phyloP scores from a whole-genome alignment of 2,329 filamentous ascomycete species.

The Ambrosiella cleistominuta region DNA sequence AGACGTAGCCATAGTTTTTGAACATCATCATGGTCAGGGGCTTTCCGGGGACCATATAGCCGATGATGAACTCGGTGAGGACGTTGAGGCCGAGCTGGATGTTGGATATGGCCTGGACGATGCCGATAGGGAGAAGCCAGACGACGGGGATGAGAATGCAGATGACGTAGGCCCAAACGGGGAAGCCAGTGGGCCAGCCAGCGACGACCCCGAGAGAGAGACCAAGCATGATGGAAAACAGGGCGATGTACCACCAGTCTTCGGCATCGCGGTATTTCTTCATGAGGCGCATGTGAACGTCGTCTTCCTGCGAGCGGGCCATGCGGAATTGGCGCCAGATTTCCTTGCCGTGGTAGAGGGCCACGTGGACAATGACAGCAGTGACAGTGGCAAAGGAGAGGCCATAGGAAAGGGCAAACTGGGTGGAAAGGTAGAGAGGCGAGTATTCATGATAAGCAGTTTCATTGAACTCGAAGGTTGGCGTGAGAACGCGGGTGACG shows the following conservation, averaged over 20 bases:
- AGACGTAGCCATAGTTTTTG: constrained; percentile 56
- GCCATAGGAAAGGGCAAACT: constrained; percentile 43
- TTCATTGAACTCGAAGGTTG: constrained; percentile 30
- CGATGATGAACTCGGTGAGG: constrained; percentile 54
- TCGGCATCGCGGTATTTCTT: constrained; percentile 42
- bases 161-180: constrained; percentile 39
- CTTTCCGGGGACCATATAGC: constrained; percentile 54
- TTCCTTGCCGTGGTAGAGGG: constrained; percentile 36
- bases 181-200: constrained; percentile 38
- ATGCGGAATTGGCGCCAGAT: constrained; percentile 37
- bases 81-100: constrained; percentile 51
- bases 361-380: constrained; percentile 39
- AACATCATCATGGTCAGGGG: constrained; percentile 64
- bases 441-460: constrained; percentile 36
- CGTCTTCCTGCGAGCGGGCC: constrained; percentile 38
- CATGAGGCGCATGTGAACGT: constrained; percentile 43
- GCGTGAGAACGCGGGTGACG: constrained; percentile 32
- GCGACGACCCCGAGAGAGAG: constrained; percentile 37
- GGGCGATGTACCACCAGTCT: constrained; percentile 40
- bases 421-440: constrained; percentile 45
- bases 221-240: constrained; percentile 35
- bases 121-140: constrained; percentile 43
- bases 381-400: constrained; percentile 51
- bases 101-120: constrained; percentile 44
- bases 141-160: constrained; percentile 39